A percentile compares a stretch with the other conserved stretches of the same genome.
These are phyloP conservation scores for Arachis hypogaea DNA, from an alignment of 306 rosid species.

Conservation along the genomic window DNA sequence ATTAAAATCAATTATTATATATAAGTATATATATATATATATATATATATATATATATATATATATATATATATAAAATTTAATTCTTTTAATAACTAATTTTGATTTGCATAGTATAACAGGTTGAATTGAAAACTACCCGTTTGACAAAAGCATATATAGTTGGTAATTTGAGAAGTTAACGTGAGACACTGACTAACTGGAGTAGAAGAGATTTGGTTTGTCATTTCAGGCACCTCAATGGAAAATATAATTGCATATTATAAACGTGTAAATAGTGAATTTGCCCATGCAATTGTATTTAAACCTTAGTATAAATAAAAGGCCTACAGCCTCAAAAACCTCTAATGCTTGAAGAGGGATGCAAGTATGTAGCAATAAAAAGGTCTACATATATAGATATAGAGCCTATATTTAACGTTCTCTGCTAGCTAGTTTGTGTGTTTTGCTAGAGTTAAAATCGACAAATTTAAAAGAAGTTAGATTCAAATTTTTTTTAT, in stretches of 20 bases:
- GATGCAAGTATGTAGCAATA: not conserved
- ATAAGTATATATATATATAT: too few relatives aligned
- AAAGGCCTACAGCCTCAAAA: conserved; percentile 29
- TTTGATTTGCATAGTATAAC: too few relatives aligned
- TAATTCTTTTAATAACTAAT: too few relatives aligned
- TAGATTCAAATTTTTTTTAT: too few relatives aligned
- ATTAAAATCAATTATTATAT: too few relatives aligned
- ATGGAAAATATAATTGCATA: conserved; percentile 31
- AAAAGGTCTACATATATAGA: conserved; percentile 30
- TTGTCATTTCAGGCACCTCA: conserved; percentile 22
- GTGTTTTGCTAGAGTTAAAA: too few relatives aligned
- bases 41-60: too few relatives aligned
- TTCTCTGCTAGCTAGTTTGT: too few relatives aligned
- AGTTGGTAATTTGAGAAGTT: conserved; percentile 14
- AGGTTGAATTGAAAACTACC: not conserved
- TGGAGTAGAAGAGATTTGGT: conserved; percentile 28
- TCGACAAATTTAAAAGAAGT: too few relatives aligned
- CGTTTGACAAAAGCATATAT: conserved; percentile 4
- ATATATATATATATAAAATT: too few relatives aligned
- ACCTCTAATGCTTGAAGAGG: not conserved
- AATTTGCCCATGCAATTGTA: conserved; percentile 50
- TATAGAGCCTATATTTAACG: not conserved
- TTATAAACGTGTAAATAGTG: conserved; percentile 43
- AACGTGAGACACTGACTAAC: conserved; percentile 11
- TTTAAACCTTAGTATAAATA: conserved; percentile 35